Conservation (phyloP, 257 asterid genomes). For the Pogostemon cablin region DNA sequence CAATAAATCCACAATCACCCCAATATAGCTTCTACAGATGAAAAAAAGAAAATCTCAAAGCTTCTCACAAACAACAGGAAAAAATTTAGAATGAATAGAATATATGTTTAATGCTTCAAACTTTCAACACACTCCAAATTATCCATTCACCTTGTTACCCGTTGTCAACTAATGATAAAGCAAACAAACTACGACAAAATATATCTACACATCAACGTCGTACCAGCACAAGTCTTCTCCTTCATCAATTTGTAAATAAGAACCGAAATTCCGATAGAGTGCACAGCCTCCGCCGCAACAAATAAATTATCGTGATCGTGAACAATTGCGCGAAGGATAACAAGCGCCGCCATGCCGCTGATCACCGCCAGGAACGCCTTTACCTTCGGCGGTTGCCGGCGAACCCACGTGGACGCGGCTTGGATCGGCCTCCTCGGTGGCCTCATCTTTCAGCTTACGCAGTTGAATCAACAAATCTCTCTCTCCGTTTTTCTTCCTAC, state of each 20-base stretch:
- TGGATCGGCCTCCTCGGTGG: conserved; percentile 84
- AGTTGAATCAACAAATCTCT: conserved; percentile 13
- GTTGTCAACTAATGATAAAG: conserved; percentile 2
- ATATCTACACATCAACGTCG: background rate
- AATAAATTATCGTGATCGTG: conserved; percentile 95
- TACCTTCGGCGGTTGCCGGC: conserved; percentile 94
- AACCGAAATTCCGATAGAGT: conserved; percentile 79
- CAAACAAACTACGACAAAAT: background rate
- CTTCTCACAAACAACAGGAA: conserved; percentile 22
- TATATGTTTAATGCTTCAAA: background rate
- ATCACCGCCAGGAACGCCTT: conserved; percentile 85
- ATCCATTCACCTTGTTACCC: conserved; percentile 22
- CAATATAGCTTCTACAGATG: conserved; percentile 7
- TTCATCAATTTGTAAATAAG: conserved; percentile 88
- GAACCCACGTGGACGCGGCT: conserved; percentile 67
- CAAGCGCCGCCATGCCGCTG: conserved; percentile 83
- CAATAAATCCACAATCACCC: conserved; percentile 8
- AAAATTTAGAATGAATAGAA: conserved; percentile 4
- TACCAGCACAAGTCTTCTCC: conserved; percentile 98
- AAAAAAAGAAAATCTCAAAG: background rate
- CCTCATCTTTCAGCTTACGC: conserved; percentile 47
- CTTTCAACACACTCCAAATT: conserved; percentile 12
- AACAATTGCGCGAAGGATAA: conserved; percentile 82
- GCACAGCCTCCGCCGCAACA: conserved; percentile 95
- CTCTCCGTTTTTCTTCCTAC: conserved; percentile 6